These are phyloP conservation scores for Ceratobasidium sp. DNA, from an alignment of 1,284 basidiomycete genomes.

Conservation along the genomic window DNA sequence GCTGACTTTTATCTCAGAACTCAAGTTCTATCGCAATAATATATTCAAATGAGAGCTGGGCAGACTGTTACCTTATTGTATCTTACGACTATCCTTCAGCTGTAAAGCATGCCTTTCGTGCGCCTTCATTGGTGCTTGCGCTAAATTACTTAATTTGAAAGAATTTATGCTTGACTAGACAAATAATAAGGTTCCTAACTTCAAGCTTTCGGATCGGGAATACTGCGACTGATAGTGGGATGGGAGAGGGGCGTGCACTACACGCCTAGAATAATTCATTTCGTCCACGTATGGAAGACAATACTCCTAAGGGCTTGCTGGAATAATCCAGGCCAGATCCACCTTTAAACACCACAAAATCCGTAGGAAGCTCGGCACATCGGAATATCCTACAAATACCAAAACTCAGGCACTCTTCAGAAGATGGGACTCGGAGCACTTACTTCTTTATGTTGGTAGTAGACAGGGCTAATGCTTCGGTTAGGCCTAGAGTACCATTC, in stretches of 20 bases:
- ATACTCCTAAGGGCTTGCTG: conserved; percentile 36
- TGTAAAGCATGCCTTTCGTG: no score
- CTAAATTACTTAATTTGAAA: no score
- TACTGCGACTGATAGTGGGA: not conserved
- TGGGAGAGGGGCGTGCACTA: no score
- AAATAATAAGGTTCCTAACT: no score
- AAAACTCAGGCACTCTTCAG: no score
- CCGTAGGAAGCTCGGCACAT: not conserved
- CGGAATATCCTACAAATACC: conserved; percentile 22
- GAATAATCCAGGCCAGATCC: conserved; percentile 13
- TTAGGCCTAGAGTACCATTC: conserved; percentile 64
- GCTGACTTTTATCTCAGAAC: not conserved
- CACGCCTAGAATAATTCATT: not conserved
- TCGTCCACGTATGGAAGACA: conserved; percentile 9
- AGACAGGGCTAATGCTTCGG: conserved; percentile 71
- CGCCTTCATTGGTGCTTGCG: no score
- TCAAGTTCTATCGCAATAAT: conserved; percentile 28
- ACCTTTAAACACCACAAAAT: conserved; percentile 39
- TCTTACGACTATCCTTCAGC: no score
- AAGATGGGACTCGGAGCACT: not conserved
- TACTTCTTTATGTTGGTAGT: conserved; percentile 72
- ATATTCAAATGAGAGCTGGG: conserved; percentile 19
- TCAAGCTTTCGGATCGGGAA: no score
- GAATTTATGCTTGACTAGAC: no score
- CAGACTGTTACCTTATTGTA: no score